Base-by-base conservation (phyloP, 1,139 yeast genomes). In the Pichia sorboxylosa region DNA sequence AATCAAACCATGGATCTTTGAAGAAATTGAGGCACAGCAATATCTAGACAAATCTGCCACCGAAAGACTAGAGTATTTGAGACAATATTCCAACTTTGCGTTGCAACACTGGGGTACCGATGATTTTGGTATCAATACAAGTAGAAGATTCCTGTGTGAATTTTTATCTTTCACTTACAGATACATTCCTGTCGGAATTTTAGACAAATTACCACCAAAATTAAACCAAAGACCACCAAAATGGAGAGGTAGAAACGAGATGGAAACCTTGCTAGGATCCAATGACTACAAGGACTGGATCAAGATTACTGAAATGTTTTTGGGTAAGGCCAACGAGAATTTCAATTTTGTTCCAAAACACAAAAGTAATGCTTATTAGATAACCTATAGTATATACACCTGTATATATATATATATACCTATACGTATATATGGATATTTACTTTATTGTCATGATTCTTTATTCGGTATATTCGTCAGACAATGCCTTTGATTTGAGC, bases 31-130 rank as follows among this genome's bases (percentile, higher is more conserved):
- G 36, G 66, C 92, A 7, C 74, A 75, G 48, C 97, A 90, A 55
- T 79, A 85, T 52, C 58, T 90, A 43, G 99, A 90, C 57, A 92
- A 90, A 58, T 65, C 84, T 3, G 77, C 95, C n/a, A 63, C 76
- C 24, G 96, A 90, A 57, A 72, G 99, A 55, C 66, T 90, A 38
- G 93, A 77, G 21, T 72, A 79, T 34, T 58, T 87, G 46, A 64
- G 64, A 41, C 67, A 66, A 34, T 90, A 76, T 52, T 73, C 93
- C 11, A 61, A 75, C 36, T 82, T 63, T 52, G 97, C 98, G 0
- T 64, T 90, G 44, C 87, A 85, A 47, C 98, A 92, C 58, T 92
- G 98, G 97, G 98, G 99, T 2, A 69, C 94, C 1, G 99, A 90
- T 51, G 95, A 84, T 48, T 87, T 79, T 54, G 99, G 98, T 26